Evolutionary conservation across 2,329 filamentous ascomycete species (phyloP), one percentile per base, ranked within the genome.

Genomic region (Juglanconis sp.): DNA sequence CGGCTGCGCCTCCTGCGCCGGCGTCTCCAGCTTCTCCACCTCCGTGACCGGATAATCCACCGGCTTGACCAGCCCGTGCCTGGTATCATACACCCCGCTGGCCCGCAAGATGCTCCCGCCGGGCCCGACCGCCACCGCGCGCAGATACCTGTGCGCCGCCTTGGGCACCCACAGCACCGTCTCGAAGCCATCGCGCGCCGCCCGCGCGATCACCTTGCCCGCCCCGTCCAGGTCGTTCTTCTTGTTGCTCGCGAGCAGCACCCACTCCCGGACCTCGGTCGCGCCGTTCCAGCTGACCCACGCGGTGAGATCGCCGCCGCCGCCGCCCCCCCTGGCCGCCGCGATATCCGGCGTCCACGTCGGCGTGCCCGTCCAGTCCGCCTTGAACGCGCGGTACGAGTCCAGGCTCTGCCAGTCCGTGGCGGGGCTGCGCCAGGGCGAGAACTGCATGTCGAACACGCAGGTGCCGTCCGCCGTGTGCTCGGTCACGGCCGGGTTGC

Each of bases 401-500:
- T 65, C 63, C n/a, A 60, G 58, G 3, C 64, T 54, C 24, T 50
- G 42, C 34, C 46, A 49, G 53, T 59, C 65, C 56, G 61, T 63
- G 2, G 51, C 36, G 10, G 34, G 60, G 11, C 61, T 53, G 3
- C 63, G 44, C 49, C 70, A 71, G 56, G 65, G 67, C n/a, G 71
- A 74, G 55, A 77, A 75, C 53, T 79, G 76, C 1, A 75, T 72
- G 52, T 76, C 73, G 60, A 76, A 76, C 3, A 80, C 67, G 3
- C 75, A 66, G 7, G 69, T 68, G 32, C 77, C 77, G 40, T 73
- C 68, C 11, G 65, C 48, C 1, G 70, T 63, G 66, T 72, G 80
- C 65, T 84, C 81, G 11, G 74, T 79, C 61, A 74, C 78, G 0
- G 76, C 74, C 2, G 79, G 76, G 24, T 72, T 73, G 42, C 77